Evolutionary conservation across 257 asterid genomes (phyloP), one percentile per base, ranked within the genome.

Genomic region (Ilex asprella): DNA sequence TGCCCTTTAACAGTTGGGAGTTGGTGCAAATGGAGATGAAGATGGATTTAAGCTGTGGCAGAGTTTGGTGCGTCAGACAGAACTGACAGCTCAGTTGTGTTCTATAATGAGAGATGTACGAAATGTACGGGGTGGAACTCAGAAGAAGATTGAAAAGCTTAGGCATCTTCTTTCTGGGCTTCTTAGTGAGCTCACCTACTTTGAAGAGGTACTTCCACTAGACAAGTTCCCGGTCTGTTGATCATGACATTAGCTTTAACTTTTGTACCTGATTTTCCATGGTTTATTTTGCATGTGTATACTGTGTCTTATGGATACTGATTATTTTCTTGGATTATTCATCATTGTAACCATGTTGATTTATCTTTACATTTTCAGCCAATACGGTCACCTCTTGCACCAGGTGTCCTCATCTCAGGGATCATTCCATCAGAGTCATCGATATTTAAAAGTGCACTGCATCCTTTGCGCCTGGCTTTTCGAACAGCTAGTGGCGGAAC

Each of bases 181-280:
- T 78, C 99, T 86, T 47, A 92, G 97, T 58, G 99, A 92, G 90
- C 99, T 92, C 60, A 92, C 96, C 71, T 92, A 92, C 78, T 92
- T 92, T 61, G 99, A 89, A 10, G 93, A 89, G 97, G 97, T 88
- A 76, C 65, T 67, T 75, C 63, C 57, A 31, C 39, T 51, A 11
- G 30, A 31, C 31, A 47, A 47, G 10, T 31, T 32, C 56, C 56
- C 54, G 14, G 9, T 15, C 51, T 43, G 49, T 46, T 53, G 56
- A 66, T 67, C 57, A 47, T 60, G 55, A 51, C 3, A 10, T 46
- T 10, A 46, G n/a, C 60, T 41, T 21, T 58, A 16, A 52, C 44
- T 11, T 13, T 58, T 50, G 57, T 56, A 39, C 57, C 41, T 55
- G 31, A 13, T 64, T 52, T 55, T 57, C 14, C 60, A 4, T 9